Evolutionary conservation across 768 basidiomycete genomes (phyloP).

Genomic region (Phylloporus sp.): DNA sequence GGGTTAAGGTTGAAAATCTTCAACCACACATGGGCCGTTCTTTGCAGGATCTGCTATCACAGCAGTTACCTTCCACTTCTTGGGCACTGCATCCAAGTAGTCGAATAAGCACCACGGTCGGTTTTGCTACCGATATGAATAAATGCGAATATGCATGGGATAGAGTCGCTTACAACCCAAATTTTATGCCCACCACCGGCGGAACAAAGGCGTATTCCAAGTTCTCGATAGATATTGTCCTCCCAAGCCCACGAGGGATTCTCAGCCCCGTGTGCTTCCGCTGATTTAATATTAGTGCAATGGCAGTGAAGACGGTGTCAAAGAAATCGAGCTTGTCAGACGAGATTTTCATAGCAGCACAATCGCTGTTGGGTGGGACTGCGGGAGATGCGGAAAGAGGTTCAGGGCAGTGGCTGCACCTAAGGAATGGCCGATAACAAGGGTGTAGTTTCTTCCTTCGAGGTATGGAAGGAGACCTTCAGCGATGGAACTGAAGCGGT

Average conservation of each 20-base stretch:
- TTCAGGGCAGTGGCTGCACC: constrained; percentile 2
- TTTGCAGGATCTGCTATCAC: constrained; percentile 20
- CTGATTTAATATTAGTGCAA: not conserved
- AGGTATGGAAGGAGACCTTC: constrained; percentile 19
- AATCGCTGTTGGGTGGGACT: constrained; percentile 9
- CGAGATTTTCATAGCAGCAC: constrained; percentile 8
- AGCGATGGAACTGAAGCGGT: constrained; percentile 7
- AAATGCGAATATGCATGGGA: not conserved
- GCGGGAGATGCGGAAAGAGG: constrained; percentile 9
- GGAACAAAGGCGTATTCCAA: constrained; percentile 13
- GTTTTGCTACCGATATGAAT: constrained; percentile 9
- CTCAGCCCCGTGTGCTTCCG: not conserved
- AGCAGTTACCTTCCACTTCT: constrained; percentile 12
- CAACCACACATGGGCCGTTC: not conserved
- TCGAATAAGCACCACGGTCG: constrained; percentile 18
- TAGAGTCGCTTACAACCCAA: not conserved
- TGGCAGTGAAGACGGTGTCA: not conserved
- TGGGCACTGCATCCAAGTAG: not conserved
- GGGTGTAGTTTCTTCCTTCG: constrained; percentile 3
- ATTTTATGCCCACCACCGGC: not conserved
- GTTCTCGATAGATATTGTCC: constrained; percentile 4
- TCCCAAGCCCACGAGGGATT: constrained; percentile 16
- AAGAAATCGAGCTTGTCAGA: not conserved
- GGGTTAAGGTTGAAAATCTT: constrained; percentile 14
- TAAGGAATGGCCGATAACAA: constrained; percentile 21